Base-by-base conservation (phyloP, 1,139 yeast genomes). In the Yamadazyma sp. region DNA sequence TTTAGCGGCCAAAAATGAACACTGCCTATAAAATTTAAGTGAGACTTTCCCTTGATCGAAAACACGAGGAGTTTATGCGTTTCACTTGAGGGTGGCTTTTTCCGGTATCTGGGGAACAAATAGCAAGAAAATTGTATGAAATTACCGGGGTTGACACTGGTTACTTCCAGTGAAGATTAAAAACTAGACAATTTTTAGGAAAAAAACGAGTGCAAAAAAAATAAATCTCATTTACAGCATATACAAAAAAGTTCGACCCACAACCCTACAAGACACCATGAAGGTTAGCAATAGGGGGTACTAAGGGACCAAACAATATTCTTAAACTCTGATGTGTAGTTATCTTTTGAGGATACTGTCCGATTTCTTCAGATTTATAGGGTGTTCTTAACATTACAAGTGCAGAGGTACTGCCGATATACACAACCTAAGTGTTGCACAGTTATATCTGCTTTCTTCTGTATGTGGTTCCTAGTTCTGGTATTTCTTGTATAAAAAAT, bases 121-220 rank as follows among this genome's bases (percentile, higher is more conserved):
- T 5, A 26, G 12, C 16, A 7, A 13, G 16, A 6, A 9, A 15
- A 11, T 13, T 7, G 20, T 27, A 27, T 15, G 13, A 27, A 27
- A 15, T 27, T 16, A 27, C 20, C n/a, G 12, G 18, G 20, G 20
- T 6, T 27, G 7, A 12, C 4, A 15, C 15, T 27, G 13, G 20
- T 15, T 15, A 27, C 29, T 15, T 27, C 16, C 29, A 27, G 29
- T 27, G 29, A 27, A 27, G 29, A 27, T 27, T 12, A 27, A 27
- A 27, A 27, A 27, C 6, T 15, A 11, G 29, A 12, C 29, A 27
- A 29, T 17, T 7, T 29, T 29, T 29, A 23, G 17, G 31, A 29
- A 29, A 29, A 28, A 29, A 29, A 29, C 23, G 31, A 29, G 31
- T 29, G 31, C 31, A 29, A 29, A 29, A 28, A 29, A 29, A 6